Percentiles rank a stretch among this genome's conserved stretches.
Evolutionary conservation across 1,284 basidiomycete genomes (phyloP).

Genomic region (Ustilago vetiveriae): DNA sequence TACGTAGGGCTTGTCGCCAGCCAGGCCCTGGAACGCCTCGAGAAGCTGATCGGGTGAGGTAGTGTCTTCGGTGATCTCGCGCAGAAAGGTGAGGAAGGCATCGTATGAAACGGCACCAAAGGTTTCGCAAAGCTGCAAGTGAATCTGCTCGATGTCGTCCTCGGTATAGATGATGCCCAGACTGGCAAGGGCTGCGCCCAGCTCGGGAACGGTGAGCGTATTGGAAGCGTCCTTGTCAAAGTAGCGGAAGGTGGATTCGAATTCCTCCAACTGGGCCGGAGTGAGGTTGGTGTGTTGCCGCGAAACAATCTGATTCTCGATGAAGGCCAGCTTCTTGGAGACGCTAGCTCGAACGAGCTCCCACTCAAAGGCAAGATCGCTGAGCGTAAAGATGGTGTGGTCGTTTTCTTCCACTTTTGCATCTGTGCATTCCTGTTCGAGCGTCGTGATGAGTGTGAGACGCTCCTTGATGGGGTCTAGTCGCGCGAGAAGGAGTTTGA

Average conservation of each 20-base stretch:
- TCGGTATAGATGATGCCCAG: conserved; percentile 91
- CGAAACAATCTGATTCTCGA: conserved; percentile 96
- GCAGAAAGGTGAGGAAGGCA: conserved; percentile 89
- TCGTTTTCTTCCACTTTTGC: conserved; percentile 98
- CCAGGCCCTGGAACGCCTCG: conserved; percentile 91
- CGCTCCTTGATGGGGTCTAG: conserved; percentile 46
- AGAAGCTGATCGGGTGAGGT: conserved; percentile 90
- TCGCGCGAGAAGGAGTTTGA: conserved; percentile 37
- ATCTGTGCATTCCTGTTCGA: conserved; percentile 75
- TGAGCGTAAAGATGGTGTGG: conserved; percentile 88
- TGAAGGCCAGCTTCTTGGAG: conserved; percentile 89
- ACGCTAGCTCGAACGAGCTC: conserved; percentile 83
- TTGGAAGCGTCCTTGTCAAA: conserved; percentile 94
- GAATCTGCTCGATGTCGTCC: conserved; percentile 86
- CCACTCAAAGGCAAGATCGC: conserved; percentile 90
- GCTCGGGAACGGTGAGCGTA: conserved; percentile 83
- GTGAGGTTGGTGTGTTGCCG: conserved; percentile 90
- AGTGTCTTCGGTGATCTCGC: conserved; percentile 92
- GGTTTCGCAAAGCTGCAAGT: conserved; percentile 80
- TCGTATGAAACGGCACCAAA: conserved; percentile 92
- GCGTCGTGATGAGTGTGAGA: conserved; percentile 28
- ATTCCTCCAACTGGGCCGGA: conserved; percentile 94
- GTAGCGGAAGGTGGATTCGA: conserved; percentile 95
- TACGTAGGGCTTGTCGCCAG: conserved; percentile 90
- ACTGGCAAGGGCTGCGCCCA: conserved; percentile 90